Conservation (phyloP, 495 filamentous ascomycete species). For the Daldinia caldariorum region DNA sequence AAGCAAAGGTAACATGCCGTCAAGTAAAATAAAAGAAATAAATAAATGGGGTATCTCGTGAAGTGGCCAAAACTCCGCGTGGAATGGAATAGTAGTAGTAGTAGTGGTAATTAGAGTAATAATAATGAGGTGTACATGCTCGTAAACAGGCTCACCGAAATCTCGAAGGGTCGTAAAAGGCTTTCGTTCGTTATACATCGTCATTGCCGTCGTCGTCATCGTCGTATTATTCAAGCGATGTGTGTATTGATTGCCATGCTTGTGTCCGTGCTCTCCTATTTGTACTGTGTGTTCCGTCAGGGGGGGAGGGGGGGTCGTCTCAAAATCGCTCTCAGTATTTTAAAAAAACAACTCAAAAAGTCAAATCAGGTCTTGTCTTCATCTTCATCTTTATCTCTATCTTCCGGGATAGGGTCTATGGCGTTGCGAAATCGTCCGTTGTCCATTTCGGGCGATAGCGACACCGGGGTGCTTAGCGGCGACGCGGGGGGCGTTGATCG, state of each 20-base stretch:
- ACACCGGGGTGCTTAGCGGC: slow-evolving; percentile 39
- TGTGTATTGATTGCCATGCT: background rate
- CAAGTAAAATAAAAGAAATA: slow-evolving; percentile 12
- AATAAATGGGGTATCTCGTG: slow-evolving; percentile 42
- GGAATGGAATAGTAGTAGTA: slow-evolving; percentile 18
- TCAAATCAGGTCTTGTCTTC: slow-evolving; percentile 8
- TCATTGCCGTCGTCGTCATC: slow-evolving; percentile 10
- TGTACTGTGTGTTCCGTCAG: slow-evolving; percentile 1
- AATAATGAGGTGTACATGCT: slow-evolving; percentile 33
- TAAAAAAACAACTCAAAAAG: background rate
- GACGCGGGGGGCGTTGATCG: slow-evolving; percentile 41
- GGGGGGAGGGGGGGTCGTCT: background rate
- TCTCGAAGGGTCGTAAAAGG: slow-evolving; percentile 17
- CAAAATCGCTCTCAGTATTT: slow-evolving; percentile 1
- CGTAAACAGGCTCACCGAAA: slow-evolving; percentile 30
- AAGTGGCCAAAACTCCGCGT: slow-evolving; percentile 48
- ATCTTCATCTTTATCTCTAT: slow-evolving; percentile 26
- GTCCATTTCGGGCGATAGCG: slow-evolving; percentile 31
- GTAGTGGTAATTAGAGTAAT: slow-evolving; percentile 8
- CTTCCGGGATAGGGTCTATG: slow-evolving; percentile 32
- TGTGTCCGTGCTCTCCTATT: background rate
- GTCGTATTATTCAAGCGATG: slow-evolving; percentile 3
- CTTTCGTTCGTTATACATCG: slow-evolving; percentile 26
- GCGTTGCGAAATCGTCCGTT: slow-evolving; percentile 27
- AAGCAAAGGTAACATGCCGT: slow-evolving; percentile 8